These are phyloP conservation scores for Neonectria coccinea DNA, from an alignment of 2,329 filamentous ascomycete species.

Conservation along the genomic window DNA sequence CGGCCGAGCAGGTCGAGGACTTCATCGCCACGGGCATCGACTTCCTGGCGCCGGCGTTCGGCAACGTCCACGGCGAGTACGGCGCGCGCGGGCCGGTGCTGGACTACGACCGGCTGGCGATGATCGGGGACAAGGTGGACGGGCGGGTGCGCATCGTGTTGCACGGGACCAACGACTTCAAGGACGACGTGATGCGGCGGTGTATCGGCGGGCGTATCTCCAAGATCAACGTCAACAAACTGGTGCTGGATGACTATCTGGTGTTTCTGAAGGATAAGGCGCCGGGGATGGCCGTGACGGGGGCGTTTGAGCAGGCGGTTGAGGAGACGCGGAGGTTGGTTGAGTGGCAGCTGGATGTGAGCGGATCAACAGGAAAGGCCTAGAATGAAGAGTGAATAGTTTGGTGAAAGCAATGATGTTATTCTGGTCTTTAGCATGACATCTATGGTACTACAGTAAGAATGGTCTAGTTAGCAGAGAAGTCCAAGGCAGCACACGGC, in stretches of 20 bases:
- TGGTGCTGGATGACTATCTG: constrained; percentile 55
- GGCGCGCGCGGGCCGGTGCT: constrained; percentile 72
- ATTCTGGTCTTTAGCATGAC: too few species aligned
- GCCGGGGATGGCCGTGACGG: constrained; percentile 13
- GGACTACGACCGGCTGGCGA: constrained; percentile 61
- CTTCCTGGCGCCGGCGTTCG: constrained; percentile 80
- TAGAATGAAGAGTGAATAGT: not conserved
- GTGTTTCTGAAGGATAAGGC: constrained; percentile 27
- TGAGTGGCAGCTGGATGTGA: constrained; percentile 30
- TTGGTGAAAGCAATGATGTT: too few species aligned
- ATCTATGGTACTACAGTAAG: too few species aligned
- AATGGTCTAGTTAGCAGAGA: too few species aligned
- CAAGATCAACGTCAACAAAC: constrained; percentile 69
- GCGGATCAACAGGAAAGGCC: constrained; percentile 25
- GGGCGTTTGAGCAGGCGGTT: constrained; percentile 51
- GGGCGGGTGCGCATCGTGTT: constrained; percentile 61
- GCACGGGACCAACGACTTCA: constrained; percentile 68
- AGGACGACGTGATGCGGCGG: constrained; percentile 59
- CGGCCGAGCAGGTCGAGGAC: constrained; percentile 74
- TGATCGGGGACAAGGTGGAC: constrained; percentile 46
- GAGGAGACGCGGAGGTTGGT: constrained; percentile 38
- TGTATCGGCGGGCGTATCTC: constrained; percentile 64
- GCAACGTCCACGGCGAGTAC: constrained; percentile 82
- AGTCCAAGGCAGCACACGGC: too few species aligned
- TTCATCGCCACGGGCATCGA: constrained; percentile 80